phyloP scores from a whole-genome alignment of 257 asterid genomes.

The Solanum lignicaule region DNA sequence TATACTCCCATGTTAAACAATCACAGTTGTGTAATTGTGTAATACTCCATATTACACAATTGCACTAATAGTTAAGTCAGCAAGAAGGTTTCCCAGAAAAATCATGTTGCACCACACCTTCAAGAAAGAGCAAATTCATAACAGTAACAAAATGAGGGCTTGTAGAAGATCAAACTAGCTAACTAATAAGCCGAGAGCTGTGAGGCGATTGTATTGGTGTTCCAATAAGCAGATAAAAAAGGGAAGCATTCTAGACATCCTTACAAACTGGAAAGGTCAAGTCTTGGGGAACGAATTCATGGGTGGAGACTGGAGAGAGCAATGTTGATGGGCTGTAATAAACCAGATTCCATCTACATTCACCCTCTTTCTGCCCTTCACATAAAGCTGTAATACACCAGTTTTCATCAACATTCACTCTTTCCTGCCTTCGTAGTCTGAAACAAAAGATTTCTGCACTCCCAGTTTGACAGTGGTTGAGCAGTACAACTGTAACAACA shows the following conservation, averaged over 20 bases:
- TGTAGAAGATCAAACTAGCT: neutral
- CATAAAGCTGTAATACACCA: neutral
- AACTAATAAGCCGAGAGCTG: neutral
- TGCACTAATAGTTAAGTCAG: neutral
- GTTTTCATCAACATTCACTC: neutral
- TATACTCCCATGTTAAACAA: neutral
- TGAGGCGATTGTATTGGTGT: neutral
- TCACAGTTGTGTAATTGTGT: neutral
- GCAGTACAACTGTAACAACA: neutral
- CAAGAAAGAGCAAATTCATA: neutral
- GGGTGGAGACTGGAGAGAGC: neutral
- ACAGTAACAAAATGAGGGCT: neutral
- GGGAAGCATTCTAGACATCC: neutral
- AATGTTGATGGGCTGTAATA: neutral
- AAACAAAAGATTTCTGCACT: neutral
- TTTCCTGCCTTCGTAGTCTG: neutral
- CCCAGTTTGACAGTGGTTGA: neutral
- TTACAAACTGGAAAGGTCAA: neutral
- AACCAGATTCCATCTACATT: neutral
- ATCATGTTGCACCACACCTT: neutral
- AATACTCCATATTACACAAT: neutral
- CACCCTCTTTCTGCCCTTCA: neutral
- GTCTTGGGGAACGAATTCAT: neutral
- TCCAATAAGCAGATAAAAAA: neutral
- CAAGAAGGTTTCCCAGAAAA: neutral